These are phyloP conservation scores for Medicago ruthenica DNA, from an alignment of 306 rosid species.

Conservation along the genomic window DNA sequence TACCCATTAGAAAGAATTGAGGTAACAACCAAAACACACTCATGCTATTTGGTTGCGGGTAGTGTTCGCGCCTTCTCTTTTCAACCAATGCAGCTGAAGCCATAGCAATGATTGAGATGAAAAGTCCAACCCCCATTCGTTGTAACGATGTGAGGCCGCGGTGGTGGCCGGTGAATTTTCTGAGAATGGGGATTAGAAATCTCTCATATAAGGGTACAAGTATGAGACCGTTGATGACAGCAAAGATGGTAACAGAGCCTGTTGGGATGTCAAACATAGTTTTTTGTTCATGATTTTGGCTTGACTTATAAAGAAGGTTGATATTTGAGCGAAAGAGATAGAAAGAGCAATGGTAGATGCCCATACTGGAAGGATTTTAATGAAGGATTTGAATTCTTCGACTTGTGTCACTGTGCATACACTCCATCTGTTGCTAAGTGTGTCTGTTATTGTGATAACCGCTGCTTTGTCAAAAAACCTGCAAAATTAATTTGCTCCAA, in stretches of 20 bases:
- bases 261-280: constrained; percentile 62
- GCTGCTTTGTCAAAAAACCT: constrained; percentile 70
- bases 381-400: constrained; percentile 58
- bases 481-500: background rate
- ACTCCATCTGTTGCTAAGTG: constrained; percentile 45
- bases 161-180: too few species aligned
- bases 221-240: constrained; percentile 54
- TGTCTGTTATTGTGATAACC: constrained; percentile 39
- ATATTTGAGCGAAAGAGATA: constrained; percentile 58
- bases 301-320: constrained; percentile 70
- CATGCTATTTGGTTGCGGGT: too few species aligned
- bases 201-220: constrained; percentile 65
- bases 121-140: too few species aligned
- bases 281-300: constrained; percentile 51
- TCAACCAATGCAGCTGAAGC: too few species aligned
- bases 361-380: constrained; percentile 61
- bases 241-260: constrained; percentile 55
- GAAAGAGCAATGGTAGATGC: constrained; percentile 59
- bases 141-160: too few species aligned
- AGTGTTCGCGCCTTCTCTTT: too few species aligned
- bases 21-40: constrained; percentile 75
- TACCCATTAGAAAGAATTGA: constrained; percentile 64
- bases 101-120: too few species aligned
- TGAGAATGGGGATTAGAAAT: too few species aligned
- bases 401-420: too few species aligned